These are phyloP conservation scores for Pythium rhizo-oryzae DNA, from an alignment of 352 stramenopile species.

Conservation along the genomic window DNA sequence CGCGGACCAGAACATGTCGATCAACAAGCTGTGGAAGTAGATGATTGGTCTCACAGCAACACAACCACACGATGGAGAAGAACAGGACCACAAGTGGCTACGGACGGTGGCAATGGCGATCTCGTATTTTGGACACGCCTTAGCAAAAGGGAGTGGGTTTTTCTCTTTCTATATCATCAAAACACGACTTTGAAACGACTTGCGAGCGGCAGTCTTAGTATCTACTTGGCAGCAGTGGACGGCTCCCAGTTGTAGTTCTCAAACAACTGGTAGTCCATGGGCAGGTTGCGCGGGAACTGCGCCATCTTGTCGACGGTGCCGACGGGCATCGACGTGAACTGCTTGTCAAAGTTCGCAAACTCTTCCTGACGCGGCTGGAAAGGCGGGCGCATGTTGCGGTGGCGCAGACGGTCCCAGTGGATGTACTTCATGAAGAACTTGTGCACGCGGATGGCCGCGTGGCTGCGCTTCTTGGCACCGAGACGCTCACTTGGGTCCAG, in stretches of 20 bases:
- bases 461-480: slow-evolving; percentile 42
- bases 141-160: neutral
- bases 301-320: slow-evolving; percentile 72
- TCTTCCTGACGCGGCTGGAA: slow-evolving; percentile 67
- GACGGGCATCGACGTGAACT: slow-evolving; percentile 87
- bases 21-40: slow-evolving; percentile 99
- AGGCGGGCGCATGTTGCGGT: slow-evolving; percentile 51
- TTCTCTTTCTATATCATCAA: slow-evolving; percentile 16
- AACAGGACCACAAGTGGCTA: neutral
- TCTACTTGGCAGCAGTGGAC: slow-evolving; percentile 13
- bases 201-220: neutral
- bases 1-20: slow-evolving; percentile 96
- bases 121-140: neutral
- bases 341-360: slow-evolving; percentile 84
- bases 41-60: slow-evolving; percentile 4
- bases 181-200: slow-evolving; percentile 7
- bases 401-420: slow-evolving; percentile 59
- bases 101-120: neutral
- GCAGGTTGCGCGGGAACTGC: slow-evolving; percentile 74
- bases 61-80: neutral
- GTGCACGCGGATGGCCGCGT: slow-evolving; percentile 60
- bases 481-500: slow-evolving; percentile 62
- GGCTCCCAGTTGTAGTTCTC: slow-evolving; percentile 88
- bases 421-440: slow-evolving; percentile 72
- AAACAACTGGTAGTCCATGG: slow-evolving; percentile 84